phyloP scores from a whole-genome alignment of 345 rosid genomes.

The Carallia pectinifolia region DNA sequence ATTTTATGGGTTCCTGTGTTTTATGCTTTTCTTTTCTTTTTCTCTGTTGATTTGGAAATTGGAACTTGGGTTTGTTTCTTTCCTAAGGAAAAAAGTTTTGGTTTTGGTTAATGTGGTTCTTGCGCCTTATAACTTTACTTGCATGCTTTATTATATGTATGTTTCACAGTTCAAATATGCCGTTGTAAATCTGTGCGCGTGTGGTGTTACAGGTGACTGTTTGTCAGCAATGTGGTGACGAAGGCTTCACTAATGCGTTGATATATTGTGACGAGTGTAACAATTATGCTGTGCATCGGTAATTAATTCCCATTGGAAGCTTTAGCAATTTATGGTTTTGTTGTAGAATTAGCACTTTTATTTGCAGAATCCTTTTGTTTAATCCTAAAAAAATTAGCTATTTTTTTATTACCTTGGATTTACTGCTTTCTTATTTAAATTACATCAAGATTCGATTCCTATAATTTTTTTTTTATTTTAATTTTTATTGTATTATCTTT shows the following conservation, averaged over 20 bases:
- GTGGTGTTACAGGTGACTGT: slow-evolving; percentile 39
- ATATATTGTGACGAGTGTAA: slow-evolving; percentile 45
- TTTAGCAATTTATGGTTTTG: too few relatives aligned
- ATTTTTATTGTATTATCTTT: too few relatives aligned
- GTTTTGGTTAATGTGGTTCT: background rate
- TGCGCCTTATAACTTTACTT: background rate
- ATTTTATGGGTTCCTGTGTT: too few relatives aligned
- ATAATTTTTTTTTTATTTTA: too few relatives aligned
- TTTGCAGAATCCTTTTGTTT: too few relatives aligned
- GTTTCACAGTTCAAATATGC: background rate
- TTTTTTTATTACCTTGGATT: too few relatives aligned
- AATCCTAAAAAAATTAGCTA: too few relatives aligned
- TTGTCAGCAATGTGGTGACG: slow-evolving; percentile 54
- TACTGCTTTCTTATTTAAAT: too few relatives aligned
- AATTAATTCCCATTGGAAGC: slow-evolving; percentile 4
- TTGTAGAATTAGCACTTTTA: too few relatives aligned
- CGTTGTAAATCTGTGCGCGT: background rate
- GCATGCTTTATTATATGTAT: background rate
- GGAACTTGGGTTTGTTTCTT: background rate
- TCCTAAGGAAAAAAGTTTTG: background rate
- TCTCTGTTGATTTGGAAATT: background rate
- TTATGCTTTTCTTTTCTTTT: too few relatives aligned
- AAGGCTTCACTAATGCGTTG: slow-evolving; percentile 45
- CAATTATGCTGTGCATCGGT: slow-evolving; percentile 46
- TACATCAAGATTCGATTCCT: too few relatives aligned